A percentile compares a stretch with the other conserved stretches of the same genome.
These are phyloP conservation scores for Chrysoporthe cubensis DNA, from an alignment of 2,329 filamentous ascomycete species.

Conservation along the genomic window DNA sequence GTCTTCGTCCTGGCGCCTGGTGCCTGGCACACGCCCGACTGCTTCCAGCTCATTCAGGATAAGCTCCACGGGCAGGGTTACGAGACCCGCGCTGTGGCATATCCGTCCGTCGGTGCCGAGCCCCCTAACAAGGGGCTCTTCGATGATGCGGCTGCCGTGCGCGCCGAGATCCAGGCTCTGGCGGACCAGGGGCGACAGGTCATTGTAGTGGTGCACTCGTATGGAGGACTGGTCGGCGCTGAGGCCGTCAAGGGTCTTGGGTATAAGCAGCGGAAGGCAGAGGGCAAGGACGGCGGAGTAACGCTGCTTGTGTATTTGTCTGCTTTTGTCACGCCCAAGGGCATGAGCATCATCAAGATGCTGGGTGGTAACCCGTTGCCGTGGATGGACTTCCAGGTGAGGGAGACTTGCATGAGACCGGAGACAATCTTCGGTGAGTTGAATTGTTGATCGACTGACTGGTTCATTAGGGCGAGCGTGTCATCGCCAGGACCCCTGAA, in stretches of 20 bases:
- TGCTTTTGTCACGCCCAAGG: slow-evolving; percentile 34
- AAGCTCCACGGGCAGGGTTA: slow-evolving; percentile 36
- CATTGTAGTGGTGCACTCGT: slow-evolving; percentile 40
- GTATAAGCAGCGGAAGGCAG: slow-evolving; percentile 36
- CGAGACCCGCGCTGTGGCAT: slow-evolving; percentile 36
- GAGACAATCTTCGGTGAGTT: background rate
- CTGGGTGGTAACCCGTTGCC: slow-evolving; percentile 33
- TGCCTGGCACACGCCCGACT: slow-evolving; percentile 39
- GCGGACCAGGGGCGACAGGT: slow-evolving; percentile 38
- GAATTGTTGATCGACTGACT: background rate
- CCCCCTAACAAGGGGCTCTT: slow-evolving; percentile 30
- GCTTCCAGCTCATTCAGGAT: slow-evolving; percentile 35
- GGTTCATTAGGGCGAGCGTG: slow-evolving; percentile 24
- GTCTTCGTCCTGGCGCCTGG: slow-evolving; percentile 42
- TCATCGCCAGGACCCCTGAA: slow-evolving; percentile 25
- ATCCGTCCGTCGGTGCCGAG: slow-evolving; percentile 39
- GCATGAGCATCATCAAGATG: slow-evolving; percentile 31
- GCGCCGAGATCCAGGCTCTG: slow-evolving; percentile 31
- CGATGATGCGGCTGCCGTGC: slow-evolving; percentile 38
- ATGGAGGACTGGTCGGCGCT: slow-evolving; percentile 38
- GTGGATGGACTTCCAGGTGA: slow-evolving; percentile 33
- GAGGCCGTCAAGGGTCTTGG: slow-evolving; percentile 37
- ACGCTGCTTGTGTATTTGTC: slow-evolving; percentile 37
- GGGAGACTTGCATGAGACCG: background rate
- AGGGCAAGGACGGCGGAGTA: slow-evolving; percentile 41